Evolutionary conservation across 768 basidiomycete genomes (phyloP), one percentile per base, ranked within the genome.

Genomic region (Cystobasidium onofrii): DNA sequence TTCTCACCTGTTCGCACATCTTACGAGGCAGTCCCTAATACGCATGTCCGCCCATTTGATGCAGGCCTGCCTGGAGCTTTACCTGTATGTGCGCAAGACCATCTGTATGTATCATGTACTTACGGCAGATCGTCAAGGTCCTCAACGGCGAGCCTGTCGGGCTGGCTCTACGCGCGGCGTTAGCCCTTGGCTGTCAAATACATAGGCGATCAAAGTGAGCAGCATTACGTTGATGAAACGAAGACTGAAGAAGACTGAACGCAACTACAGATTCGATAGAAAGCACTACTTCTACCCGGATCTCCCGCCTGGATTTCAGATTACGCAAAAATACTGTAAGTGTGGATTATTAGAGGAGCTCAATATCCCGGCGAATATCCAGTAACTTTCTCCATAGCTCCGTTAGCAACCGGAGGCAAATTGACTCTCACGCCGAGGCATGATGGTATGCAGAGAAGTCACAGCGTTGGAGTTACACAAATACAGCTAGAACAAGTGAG

Each of bases 251-350:
- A 50, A 50, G 46, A 23, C 95, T 92, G 3, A 7, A 67, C 23
- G 17, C 13, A 29, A 6, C n/a, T 12, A 85, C 90, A 75, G 63
- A 0, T 98, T 98, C 78, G 96, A 98, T 81, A 84, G 96, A 76
- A 99, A 99, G 80, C 96, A 98, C 80, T 99, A 99, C 80, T 97
- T 97, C 81, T 98, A 99, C 79, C 86, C 91, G 3, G 96, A 98
- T 81, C 85, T 96, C 41, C 93, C 96, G 0, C 85, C 89, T 2
- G 95, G 95, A 0, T 98, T 93, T 81, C 96, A 99, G 82, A 95
- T 99, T 75, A 99, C 94, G 0, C 94, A 98, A 80, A 90, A 91
- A 75, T 96, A 98, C 81, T 86, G 91, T 91, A 74, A 76, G 83
- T 76, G 50, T 0, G 25, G 29, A 18, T 31, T 43, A 46, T 43